Conservation (phyloP, 352 stramenopile species). For the Globisporangium cystogenes region DNA sequence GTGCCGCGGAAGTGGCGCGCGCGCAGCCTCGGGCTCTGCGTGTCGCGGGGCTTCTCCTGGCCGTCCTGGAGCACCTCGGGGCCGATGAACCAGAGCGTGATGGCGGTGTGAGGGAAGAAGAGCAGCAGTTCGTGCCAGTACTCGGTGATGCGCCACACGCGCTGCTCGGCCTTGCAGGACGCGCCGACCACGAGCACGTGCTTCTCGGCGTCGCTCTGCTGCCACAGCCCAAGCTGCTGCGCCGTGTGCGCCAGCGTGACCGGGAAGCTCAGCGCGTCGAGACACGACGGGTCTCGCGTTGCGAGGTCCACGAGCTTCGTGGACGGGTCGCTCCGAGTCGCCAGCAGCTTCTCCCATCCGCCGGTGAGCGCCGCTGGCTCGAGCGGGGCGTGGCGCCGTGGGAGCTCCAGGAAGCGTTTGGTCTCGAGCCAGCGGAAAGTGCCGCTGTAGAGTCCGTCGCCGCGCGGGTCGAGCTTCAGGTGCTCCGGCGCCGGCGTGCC, state of each 20-base stretch:
- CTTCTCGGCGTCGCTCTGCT: constrained; percentile 1
- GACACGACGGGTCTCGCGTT: constrained; percentile 49
- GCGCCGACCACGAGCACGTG: constrained; percentile 55
- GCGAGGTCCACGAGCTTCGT: constrained; percentile 30
- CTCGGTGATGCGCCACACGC: constrained; percentile 53
- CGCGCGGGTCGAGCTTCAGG: constrained; percentile 55
- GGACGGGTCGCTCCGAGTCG: constrained; percentile 15
- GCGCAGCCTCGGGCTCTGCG: constrained; percentile 16
- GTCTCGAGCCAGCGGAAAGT: constrained; percentile 73
- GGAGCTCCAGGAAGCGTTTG: constrained; percentile 46
- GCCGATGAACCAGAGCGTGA: constrained; percentile 60
- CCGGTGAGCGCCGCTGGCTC: not conserved
- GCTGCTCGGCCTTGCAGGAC: constrained; percentile 66
- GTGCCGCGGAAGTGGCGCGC: constrained; percentile 41
- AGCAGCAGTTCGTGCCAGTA: constrained; percentile 58
- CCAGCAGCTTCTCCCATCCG: constrained; percentile 55
- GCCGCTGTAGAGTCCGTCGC: constrained; percentile 75
- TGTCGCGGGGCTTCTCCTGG: constrained; percentile 4
- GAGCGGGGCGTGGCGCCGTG: constrained; percentile 4
- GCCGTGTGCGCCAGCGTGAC: constrained; percentile 51
- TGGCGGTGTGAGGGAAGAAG: constrained; percentile 24
- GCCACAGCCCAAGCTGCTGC: constrained; percentile 25
- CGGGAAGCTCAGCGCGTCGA: constrained; percentile 73
- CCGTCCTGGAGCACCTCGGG: constrained; percentile 32
- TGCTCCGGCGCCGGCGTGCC: too few species aligned